Percentiles rank a stretch among this genome's conserved stretches.
These are phyloP conservation scores for Aspergillus ochraceus DNA, from an alignment of 2,329 filamentous ascomycete genomes.

Conservation along the genomic window DNA sequence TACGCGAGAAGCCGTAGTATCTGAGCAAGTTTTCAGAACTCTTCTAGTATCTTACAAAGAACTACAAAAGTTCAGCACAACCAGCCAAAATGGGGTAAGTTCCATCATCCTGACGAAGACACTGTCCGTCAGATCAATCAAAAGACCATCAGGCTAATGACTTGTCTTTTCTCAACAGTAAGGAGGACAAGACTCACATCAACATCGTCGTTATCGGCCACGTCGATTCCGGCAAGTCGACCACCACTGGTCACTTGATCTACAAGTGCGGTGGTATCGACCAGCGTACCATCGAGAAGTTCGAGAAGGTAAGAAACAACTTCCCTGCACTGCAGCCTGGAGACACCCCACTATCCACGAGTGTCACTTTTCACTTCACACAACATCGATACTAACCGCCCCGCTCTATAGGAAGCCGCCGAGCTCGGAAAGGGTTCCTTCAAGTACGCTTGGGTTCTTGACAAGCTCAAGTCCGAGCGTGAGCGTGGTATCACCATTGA, in stretches of 20 bases:
- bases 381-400: slow-evolving; percentile 14
- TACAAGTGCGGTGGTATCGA: slow-evolving; percentile 99
- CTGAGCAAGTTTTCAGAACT: slow-evolving; percentile 47
- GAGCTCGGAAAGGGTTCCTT: slow-evolving; percentile 99
- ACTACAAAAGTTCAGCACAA: slow-evolving; percentile 46
- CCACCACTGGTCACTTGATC: slow-evolving; percentile 97
- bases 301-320: slow-evolving; percentile 84
- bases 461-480: slow-evolving; percentile 99
- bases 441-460: slow-evolving; percentile 99
- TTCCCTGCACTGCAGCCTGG: not conserved
- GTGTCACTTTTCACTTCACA: not conserved
- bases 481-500: slow-evolving; percentile 99
- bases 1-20: slow-evolving; percentile 53
- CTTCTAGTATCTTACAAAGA: slow-evolving; percentile 50
- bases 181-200: slow-evolving; percentile 93
- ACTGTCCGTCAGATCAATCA: not conserved
- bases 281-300: slow-evolving; percentile 99
- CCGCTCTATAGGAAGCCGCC: slow-evolving; percentile 76
- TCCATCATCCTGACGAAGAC: not conserved
- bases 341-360: not conserved
- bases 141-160: not conserved
- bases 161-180: slow-evolving; percentile 59
- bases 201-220: slow-evolving; percentile 99
- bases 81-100: slow-evolving; percentile 64
- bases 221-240: slow-evolving; percentile 99